Base-by-base conservation (phyloP, 306 rosid species). In the Quercus suber region DNA sequence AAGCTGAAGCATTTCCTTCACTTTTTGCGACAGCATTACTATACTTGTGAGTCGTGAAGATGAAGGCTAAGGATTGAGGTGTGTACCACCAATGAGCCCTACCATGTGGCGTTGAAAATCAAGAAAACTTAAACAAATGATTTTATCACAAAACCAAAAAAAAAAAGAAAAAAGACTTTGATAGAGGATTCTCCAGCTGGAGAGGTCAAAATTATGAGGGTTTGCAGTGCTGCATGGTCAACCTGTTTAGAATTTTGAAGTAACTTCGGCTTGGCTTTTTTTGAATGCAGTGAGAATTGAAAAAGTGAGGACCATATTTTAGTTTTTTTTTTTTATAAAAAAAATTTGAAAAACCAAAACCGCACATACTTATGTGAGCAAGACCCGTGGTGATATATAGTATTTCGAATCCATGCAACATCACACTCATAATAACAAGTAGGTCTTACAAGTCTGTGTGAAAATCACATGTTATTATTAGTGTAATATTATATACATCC, bases 11-110 rank as follows among this genome's bases (percentile, higher is more conserved):
- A 74, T 68, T 75, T 87, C 79, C 76, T 80, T 86, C 77, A 9
- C 89, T 90, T 86, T 90, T 81, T 55, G 84, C 5, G 84, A 89
- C 92, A 78, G 52, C 79, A 20, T 73, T 82, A 63, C 76, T 73
- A 67, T 69, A 52, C 79, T 71, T 21, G 33, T 73, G 75, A 74
- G 76, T 71, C 33, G 33, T 73, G 75, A 74, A 78, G 73, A 75
- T 74, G 63, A 82, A 78, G 75, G 78, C 51, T 75, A 71, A 41
- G 75, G 76, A 72, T 80, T 56, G 78, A 75, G 75, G 75, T 59
- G 58, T 63, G 79, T 74, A 69, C 74, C 82, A 17, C 23, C 57
- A 9, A 7, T 43, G 37, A 55, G 79, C 82, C 76, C 86, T 41
- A 82, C 84, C 83, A 82, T 81, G 86, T 83, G 88, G 68, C 89